These are phyloP conservation scores for Elsinoe australis DNA, from an alignment of 2,329 filamentous ascomycete species.

Conservation along the genomic window DNA sequence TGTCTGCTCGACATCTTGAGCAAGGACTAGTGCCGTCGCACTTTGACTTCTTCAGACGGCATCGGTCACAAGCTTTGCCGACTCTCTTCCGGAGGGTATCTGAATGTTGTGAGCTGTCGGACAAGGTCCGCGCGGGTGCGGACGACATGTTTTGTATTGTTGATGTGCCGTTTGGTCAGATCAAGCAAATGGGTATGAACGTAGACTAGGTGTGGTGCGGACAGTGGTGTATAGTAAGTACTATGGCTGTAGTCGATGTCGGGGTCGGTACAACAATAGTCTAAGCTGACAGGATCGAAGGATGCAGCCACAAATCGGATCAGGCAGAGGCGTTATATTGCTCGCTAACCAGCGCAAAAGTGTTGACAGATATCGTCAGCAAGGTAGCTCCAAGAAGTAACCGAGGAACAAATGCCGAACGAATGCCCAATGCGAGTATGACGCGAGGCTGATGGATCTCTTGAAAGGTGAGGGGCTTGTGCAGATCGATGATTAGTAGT, in stretches of 20 bases:
- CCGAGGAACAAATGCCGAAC: too few species aligned
- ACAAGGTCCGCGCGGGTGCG: conserved; percentile 3
- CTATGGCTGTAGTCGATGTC: too few species aligned
- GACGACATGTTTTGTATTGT: conserved; percentile 11
- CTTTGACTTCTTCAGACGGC: conserved; percentile 60
- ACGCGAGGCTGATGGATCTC: too few species aligned
- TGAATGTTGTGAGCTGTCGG: conserved; percentile 20
- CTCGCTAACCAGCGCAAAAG: neutral
- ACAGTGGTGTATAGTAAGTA: too few species aligned
- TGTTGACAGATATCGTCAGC: conserved; percentile 3
- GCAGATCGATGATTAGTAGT: too few species aligned
- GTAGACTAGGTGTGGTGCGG: neutral
- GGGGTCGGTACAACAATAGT: neutral
- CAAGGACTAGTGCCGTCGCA: conserved; percentile 57
- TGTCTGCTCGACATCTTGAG: conserved; percentile 55
- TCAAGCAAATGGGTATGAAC: conserved; percentile 1
- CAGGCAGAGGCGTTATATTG: neutral
- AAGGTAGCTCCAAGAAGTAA: too few species aligned
- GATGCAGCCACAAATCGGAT: conserved; percentile 12
- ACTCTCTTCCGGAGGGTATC: conserved; percentile 51
- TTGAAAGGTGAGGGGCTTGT: too few species aligned
- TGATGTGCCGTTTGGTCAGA: neutral
- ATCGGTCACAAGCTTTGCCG: conserved; percentile 60
- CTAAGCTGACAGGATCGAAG: conserved; percentile 13
- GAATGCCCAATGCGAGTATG: too few species aligned